Percentiles rank a stretch among this genome's conserved stretches.
These are phyloP conservation scores for Chernovozyma aurita DNA, from an alignment of 1,139 yeast species.

Conservation along the genomic window DNA sequence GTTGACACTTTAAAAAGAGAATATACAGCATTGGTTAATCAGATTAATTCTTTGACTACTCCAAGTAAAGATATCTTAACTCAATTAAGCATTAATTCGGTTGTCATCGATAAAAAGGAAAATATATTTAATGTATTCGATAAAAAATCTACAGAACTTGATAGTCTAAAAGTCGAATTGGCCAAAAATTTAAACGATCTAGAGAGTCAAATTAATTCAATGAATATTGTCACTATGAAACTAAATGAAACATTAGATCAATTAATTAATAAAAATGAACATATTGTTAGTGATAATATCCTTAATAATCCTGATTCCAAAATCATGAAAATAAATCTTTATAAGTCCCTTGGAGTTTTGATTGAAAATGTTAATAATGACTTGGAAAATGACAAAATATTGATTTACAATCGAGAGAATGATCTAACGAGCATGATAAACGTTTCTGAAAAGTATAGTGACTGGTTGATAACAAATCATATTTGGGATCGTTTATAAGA, in stretches of 20 bases:
- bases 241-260: slow-evolving; percentile 29
- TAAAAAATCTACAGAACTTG: slow-evolving; percentile 33
- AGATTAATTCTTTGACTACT: slow-evolving; percentile 15
- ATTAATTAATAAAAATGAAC: slow-evolving; percentile 18
- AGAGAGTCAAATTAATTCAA: slow-evolving; percentile 47
- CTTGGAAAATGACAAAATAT: slow-evolving; percentile 27
- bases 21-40: slow-evolving; percentile 16
- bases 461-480: slow-evolving; percentile 61
- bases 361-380: slow-evolving; percentile 20
- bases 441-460: slow-evolving; percentile 56
- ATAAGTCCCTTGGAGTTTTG: slow-evolving; percentile 40
- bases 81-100: slow-evolving; percentile 3
- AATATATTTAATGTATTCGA: slow-evolving; percentile 25
- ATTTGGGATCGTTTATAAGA: slow-evolving; percentile 58
- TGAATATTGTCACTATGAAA: slow-evolving; percentile 39
- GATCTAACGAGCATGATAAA: slow-evolving; percentile 49
- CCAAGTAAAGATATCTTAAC: slow-evolving; percentile 10
- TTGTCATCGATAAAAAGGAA: slow-evolving; percentile 9
- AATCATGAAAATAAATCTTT: slow-evolving; percentile 40
- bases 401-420: slow-evolving; percentile 47
- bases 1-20: slow-evolving; percentile 19
- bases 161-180: slow-evolving; percentile 46
- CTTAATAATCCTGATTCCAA: slow-evolving; percentile 27
- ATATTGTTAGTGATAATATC: slow-evolving; percentile 20
- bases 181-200: slow-evolving; percentile 57